Evolutionary conservation across 2,329 filamentous ascomycete genomes (phyloP), one percentile per base, ranked within the genome.

Genomic region (Pyricularia sp.): DNA sequence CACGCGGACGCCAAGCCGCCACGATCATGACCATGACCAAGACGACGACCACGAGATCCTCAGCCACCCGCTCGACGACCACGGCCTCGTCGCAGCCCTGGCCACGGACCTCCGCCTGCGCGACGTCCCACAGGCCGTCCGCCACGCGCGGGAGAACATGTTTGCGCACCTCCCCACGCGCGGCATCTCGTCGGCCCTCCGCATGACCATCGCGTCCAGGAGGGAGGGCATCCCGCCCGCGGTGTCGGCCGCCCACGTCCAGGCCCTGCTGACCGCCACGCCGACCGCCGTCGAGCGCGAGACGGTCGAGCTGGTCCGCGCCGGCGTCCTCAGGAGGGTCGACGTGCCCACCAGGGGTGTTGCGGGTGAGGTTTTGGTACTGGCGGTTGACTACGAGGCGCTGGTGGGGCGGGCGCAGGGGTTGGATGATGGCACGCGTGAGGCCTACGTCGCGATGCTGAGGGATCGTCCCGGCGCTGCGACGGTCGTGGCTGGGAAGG

Each of bases 231-330:
- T 92, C 58, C 89, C 91, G 11, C 87, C 87, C 0, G 80, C 92
- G 26, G 86, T 90, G 5, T 90, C 88, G 0, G 77, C 88, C 25
- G 85, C 88, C 1, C 90, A 93, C 75, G 76, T 93, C 7, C 85
- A 90, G 71, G 85, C 89, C 1, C 77, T 92, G 1, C 81, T 90
- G 64, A 79, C 68, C 26, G 11, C 25, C 36, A 88, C 86, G 2
- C 86, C 90, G 1, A 91, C 90, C 0, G 81, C 80, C 1, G 87
- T 87, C 1, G 90, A 93, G 77, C 82, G 90, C 64, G 90, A 92
- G 75, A 82, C 91, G 25, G 88, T 85, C 3, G 84, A 88, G 73
- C 81, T 92, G 50, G 77, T 85, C 23, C 79, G 82, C 14, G 81
- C 80, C 12, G 89, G 90, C 0, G 79, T 83, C 4, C 70, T 92